Conservation (phyloP, 441 rosid species). For the Jatropha multifida region DNA sequence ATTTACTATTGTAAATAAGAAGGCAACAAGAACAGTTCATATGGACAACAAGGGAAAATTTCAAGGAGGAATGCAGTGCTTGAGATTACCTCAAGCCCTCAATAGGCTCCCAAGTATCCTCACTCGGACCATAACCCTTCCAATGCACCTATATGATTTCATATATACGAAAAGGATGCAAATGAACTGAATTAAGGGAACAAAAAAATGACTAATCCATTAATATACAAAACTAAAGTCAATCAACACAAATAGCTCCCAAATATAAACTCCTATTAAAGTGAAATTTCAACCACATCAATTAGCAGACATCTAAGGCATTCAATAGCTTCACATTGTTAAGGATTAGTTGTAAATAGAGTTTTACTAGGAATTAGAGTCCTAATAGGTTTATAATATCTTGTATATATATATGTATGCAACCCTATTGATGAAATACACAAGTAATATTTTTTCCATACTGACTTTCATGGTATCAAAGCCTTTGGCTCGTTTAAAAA, state of each 20-base stretch:
- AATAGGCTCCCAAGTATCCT: slow-evolving; percentile 45
- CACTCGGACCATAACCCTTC: slow-evolving; percentile 17
- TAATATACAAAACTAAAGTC: not conserved
- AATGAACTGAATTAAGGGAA: not conserved
- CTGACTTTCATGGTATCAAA: no score
- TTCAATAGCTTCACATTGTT: not conserved
- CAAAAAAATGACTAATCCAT: not conserved
- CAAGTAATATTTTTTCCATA: no score
- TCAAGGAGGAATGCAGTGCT: not conserved
- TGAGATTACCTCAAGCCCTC: slow-evolving; percentile 32
- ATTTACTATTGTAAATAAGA: slow-evolving; percentile 22
- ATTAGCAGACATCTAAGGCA: not conserved
- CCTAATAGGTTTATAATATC: no score
- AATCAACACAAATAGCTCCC: not conserved
- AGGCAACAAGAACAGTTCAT: not conserved
- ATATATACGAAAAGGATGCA: not conserved
- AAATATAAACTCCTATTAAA: not conserved
- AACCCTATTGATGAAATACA: no score
- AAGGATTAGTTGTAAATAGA: no score
- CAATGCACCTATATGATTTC: slow-evolving; percentile 15
- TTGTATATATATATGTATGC: no score
- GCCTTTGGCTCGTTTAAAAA: no score
- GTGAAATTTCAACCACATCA: not conserved
- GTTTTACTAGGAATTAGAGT: no score
- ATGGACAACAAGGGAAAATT: not conserved